Base-by-base conservation (phyloP, 495 filamentous ascomycete genomes). In the Aspergillus conjunctus region DNA sequence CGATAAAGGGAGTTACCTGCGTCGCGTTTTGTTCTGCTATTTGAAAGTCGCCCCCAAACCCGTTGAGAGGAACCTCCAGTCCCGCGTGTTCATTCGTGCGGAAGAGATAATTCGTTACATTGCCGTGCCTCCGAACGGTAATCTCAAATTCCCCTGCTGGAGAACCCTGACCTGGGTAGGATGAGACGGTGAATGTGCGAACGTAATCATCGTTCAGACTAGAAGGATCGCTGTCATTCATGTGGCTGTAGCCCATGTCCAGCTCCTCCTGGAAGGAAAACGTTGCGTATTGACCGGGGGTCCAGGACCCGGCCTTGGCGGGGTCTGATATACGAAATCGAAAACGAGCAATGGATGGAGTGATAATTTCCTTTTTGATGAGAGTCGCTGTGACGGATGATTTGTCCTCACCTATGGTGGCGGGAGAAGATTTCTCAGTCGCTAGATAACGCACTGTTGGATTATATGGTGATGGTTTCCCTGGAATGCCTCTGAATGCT, bases 161-260 rank as follows among this genome's bases (percentile, higher is more conserved):
- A 26, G 69, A 53, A 10, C 64, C 52, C 7, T 73, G 58, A 58
- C 74, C 72, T 4, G 85, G 83, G 22, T 76, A 68, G 2, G 81
- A 89, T 0, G 86, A 88, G 6, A 93, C 78, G 4, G 90, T 94
- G 66, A 94, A 94, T 0, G 91, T 93, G 37, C 91, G 78, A 18
- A 92, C 75, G 64, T 85, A 93, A 66, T 96, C 90, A 62, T 94
- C 91, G 62, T 94, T 96, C 45, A 94, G 67, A 63, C 84, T 88
- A 62, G 78, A 77, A 14, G 90, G 91, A 58, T 93, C 91, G 41
- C 86, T 83, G 56, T 93, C 87, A 1, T 85, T 77, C 91, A 94
- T 94, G 68, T 94, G 91, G 51, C 77, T 83, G 68, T 89, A 96
- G 5, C 91, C 91, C 48, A 79, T 69, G 58, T 88, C 82, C 4